Base-by-base conservation (phyloP, 768 basidiomycete species). In the Dentipellis sp. region DNA sequence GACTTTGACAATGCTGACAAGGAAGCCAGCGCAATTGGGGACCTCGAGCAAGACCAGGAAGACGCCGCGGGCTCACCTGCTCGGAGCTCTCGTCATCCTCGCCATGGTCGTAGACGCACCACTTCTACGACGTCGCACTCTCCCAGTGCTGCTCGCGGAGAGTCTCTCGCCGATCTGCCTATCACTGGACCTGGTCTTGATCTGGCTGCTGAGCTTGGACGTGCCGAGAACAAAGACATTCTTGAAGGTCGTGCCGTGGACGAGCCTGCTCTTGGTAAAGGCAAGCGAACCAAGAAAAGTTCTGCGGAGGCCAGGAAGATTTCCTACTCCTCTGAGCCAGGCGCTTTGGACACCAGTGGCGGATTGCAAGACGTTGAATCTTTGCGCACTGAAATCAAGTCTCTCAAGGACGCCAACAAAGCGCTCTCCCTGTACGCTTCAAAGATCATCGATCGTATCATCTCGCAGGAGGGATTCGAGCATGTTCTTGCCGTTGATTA, bases 381-480 rank as follows among this genome's bases (percentile, higher is more conserved):
- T n/a, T 71, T 98, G 53, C 79, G 86, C 37, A 79, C 74, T 10
- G 95, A 98, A 69, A 86, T 97, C 67, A 95, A 95, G 69, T 85
- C 84, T 34, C 81, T 98, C 69, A 90, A 88, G 68, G 94, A 97
- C 67, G 92, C 92, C 46, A 97, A 97, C 75, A 95, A 95, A 69
- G 94, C 94, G 1, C 75, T 98, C 11, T 92, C 92, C 16, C 72
- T 97, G 40, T 98, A 98, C 66, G 93, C 94, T 4, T 93, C 91
- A 48, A 98, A 97, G 77, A 98, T 98, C 62, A 90, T 98, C 65
- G 95, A 98, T 74, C 83, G 94, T 47, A 97, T 98, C 66, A 95
- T 97, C 63, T 81, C 88, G 1, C 88, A 94, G 69, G 94, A 97
- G 70, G 94, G 94, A 21, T 97, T 95, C 71, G 95, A 98, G 69